These are phyloP conservation scores for Nothophytophthora sp. DNA, from an alignment of 352 stramenopile genomes.

Conservation along the genomic window DNA sequence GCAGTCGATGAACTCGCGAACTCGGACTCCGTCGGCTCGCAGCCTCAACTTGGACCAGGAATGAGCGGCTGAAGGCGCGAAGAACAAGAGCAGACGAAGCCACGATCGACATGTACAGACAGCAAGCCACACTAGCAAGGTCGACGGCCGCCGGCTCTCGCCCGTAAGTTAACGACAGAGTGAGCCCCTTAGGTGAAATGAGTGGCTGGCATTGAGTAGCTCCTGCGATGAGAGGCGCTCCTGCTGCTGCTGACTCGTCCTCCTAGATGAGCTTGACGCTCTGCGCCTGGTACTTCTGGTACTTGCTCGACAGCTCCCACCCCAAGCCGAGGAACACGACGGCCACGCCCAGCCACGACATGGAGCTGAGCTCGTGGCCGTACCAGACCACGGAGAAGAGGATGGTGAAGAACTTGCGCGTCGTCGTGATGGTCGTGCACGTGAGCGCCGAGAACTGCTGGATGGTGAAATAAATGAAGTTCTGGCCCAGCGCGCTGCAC, in stretches of 20 bases:
- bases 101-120: not conserved
- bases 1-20: slow-evolving; percentile 28
- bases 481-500: slow-evolving; percentile 96
- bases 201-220: slow-evolving; percentile 25
- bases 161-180: no score
- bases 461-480: slow-evolving; percentile 99
- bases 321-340: slow-evolving; percentile 92
- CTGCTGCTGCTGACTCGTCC: slow-evolving; percentile 7
- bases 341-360: slow-evolving; percentile 91
- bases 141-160: no score
- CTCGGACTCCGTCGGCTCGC: not conserved
- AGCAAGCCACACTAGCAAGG: no score
- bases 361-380: slow-evolving; percentile 90
- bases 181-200: not conserved
- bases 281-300: slow-evolving; percentile 81
- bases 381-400: slow-evolving; percentile 97
- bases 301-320: slow-evolving; percentile 86
- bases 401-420: slow-evolving; percentile 99
- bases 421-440: slow-evolving; percentile 99
- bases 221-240: slow-evolving; percentile 26
- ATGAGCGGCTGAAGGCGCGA: slow-evolving; percentile 7
- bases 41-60: slow-evolving; percentile 25
- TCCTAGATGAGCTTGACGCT: slow-evolving; percentile 35
- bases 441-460: slow-evolving; percentile 98
- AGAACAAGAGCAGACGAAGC: slow-evolving; percentile 9